These are phyloP conservation scores for Albatrellus ellisii DNA, from an alignment of 768 basidiomycete species.

Conservation along the genomic window DNA sequence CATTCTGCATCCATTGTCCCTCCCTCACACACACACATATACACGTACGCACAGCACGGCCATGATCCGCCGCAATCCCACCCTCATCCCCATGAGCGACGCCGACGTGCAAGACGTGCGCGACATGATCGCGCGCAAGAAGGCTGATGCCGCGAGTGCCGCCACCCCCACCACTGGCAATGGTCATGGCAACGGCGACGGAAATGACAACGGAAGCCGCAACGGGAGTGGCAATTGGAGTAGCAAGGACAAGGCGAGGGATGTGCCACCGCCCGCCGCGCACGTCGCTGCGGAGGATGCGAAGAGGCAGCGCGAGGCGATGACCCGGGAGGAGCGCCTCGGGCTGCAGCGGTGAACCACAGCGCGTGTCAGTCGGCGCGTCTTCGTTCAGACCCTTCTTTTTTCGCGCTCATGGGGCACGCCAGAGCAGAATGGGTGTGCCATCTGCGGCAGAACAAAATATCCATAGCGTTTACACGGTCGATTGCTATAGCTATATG, in stretches of 20 bases:
- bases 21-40: slow-evolving; percentile 13
- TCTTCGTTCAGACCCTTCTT: too few species aligned
- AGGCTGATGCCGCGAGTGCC: slow-evolving; percentile 12
- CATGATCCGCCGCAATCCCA: slow-evolving; percentile 73
- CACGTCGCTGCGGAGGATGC: slow-evolving; percentile 22
- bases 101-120: slow-evolving; percentile 70
- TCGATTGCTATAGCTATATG: not conserved
- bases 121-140: slow-evolving; percentile 32
- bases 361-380: not conserved
- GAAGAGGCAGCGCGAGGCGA: slow-evolving; percentile 22
- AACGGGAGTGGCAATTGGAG: not conserved
- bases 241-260: slow-evolving; percentile 7
- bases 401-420: too few species aligned
- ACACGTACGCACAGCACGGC: not conserved
- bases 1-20: not conserved
- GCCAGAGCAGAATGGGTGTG: too few species aligned
- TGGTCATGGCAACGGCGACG: slow-evolving; percentile 5
- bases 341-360: slow-evolving; percentile 12
- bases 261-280: slow-evolving; percentile 2
- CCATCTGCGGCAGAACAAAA: too few species aligned
- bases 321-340: slow-evolving; percentile 23
- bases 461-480: not conserved
- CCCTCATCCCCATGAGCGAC: slow-evolving; percentile 65
- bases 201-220: not conserved
- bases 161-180: slow-evolving; percentile 3